Conservation (phyloP, 164 flowering plant species). For the Nelumbo lutea region DNA sequence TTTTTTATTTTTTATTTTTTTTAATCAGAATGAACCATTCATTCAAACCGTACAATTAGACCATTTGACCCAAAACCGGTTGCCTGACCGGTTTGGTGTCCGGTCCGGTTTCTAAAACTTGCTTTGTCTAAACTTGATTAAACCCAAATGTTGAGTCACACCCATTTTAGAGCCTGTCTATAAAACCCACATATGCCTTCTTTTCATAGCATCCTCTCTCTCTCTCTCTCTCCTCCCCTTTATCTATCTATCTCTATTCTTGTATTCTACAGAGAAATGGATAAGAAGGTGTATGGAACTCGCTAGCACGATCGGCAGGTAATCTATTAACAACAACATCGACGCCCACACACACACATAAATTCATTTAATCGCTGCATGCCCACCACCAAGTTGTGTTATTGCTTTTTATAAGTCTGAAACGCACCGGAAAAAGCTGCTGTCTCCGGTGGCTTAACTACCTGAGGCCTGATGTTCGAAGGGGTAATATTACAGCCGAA, state of each 20-base stretch:
- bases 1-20: no score
- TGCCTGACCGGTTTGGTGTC: no score
- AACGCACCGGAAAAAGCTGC: constrained; percentile 94
- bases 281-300: constrained; percentile 69
- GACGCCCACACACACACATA: not conserved
- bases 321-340: not conserved
- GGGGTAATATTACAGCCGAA: constrained; percentile 91
- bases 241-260: not conserved
- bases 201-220: not conserved
- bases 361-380: no score
- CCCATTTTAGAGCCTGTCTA: constrained; percentile 7
- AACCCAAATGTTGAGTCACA: no score
- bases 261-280: constrained; percentile 26
- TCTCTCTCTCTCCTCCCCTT: constrained; percentile 2
- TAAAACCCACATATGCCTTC: constrained; percentile 13
- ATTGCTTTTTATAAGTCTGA: constrained; percentile 46
- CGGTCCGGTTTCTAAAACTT: no score
- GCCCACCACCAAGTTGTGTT: not conserved
- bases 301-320: constrained; percentile 88
- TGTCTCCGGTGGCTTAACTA: constrained; percentile 96
- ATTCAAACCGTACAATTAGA: no score
- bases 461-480: constrained; percentile 78
- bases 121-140: no score
- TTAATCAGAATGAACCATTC: no score
- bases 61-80: no score